Evolutionary conservation across 768 basidiomycete species (phyloP).

Genomic region (Hygrocybe coccinea): DNA sequence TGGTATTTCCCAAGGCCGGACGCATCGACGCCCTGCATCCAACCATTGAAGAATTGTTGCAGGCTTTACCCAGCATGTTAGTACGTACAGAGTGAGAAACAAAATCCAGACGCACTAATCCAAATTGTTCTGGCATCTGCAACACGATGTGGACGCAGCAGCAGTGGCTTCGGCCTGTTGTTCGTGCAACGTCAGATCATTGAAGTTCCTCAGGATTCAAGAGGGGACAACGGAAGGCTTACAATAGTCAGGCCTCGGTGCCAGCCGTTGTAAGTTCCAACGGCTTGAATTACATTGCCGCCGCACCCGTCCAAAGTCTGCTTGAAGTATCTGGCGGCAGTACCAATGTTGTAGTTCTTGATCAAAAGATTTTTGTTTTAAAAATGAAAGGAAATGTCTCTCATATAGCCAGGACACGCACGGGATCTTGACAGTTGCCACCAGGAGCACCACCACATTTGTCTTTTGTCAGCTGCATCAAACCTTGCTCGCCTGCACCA

Average conservation of each 20-base stretch:
- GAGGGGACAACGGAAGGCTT: constrained; percentile 12
- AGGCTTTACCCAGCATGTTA: constrained; percentile 38
- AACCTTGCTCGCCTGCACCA: constrained; percentile 75
- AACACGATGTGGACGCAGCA: constrained; percentile 51
- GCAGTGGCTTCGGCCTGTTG: constrained; percentile 51
- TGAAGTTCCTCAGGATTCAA: too few relatives aligned
- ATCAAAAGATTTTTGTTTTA: neutral
- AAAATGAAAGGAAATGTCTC: constrained; percentile 14
- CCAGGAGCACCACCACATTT: constrained; percentile 62
- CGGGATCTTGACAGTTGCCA: constrained; percentile 45
- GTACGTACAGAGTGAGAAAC: neutral
- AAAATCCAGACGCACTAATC: constrained; percentile 60
- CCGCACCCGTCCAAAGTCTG: constrained; percentile 42
- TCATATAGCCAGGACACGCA: constrained; percentile 16
- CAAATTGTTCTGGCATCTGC: constrained; percentile 75
- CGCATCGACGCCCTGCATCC: constrained; percentile 56
- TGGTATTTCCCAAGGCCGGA: constrained; percentile 61
- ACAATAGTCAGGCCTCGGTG: constrained; percentile 52
- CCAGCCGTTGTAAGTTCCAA: constrained; percentile 83
- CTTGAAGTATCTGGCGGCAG: constrained; percentile 60
- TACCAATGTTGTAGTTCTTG: constrained; percentile 67
- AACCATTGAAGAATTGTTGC: constrained; percentile 68
- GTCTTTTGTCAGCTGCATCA: constrained; percentile 80
- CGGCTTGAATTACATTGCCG: constrained; percentile 50
- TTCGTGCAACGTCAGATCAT: constrained; percentile 3